phyloP scores from a whole-genome alignment of 2,329 filamentous ascomycete species.

The Cordyceps cateniannulata region DNA sequence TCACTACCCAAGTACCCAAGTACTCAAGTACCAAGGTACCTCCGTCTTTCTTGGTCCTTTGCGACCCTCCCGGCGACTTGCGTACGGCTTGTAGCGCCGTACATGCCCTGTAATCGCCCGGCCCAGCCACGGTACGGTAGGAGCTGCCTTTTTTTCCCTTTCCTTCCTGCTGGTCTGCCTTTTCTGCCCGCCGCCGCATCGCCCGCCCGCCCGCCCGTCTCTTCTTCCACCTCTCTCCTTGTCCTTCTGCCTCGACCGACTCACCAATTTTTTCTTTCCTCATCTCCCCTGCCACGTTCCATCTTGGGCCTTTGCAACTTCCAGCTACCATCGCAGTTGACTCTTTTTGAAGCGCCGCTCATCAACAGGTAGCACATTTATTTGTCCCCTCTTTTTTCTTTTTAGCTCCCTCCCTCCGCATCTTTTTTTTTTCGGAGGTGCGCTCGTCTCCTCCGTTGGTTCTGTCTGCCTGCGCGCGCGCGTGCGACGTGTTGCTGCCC shows the following conservation, averaged over 20 bases:
- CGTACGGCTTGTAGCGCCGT: neutral
- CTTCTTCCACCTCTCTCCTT: neutral
- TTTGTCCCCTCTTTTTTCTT: neutral
- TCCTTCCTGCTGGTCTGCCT: too few species aligned
- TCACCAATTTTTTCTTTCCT: constrained; percentile 3
- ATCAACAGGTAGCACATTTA: neutral
- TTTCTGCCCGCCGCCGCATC: neutral
- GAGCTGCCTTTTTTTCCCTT: neutral
- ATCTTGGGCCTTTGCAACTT: neutral
- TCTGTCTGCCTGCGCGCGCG: neutral
- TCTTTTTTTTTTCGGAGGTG: neutral
- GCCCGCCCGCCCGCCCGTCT: neutral
- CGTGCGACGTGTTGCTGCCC: neutral
- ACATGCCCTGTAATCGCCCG: neutral
- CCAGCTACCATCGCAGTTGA: neutral
- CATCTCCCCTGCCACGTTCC: neutral
- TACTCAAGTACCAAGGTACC: neutral
- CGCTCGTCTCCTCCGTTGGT: neutral
- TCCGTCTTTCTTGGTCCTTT: neutral
- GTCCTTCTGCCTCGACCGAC: neutral
- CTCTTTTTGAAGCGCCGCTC: neutral
- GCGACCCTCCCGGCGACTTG: neutral
- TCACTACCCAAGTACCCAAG: too few species aligned
- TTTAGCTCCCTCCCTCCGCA: neutral
- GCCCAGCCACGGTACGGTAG: neutral